Conservation (phyloP, 345 rosid genomes). For the Kandelia obovata region DNA sequence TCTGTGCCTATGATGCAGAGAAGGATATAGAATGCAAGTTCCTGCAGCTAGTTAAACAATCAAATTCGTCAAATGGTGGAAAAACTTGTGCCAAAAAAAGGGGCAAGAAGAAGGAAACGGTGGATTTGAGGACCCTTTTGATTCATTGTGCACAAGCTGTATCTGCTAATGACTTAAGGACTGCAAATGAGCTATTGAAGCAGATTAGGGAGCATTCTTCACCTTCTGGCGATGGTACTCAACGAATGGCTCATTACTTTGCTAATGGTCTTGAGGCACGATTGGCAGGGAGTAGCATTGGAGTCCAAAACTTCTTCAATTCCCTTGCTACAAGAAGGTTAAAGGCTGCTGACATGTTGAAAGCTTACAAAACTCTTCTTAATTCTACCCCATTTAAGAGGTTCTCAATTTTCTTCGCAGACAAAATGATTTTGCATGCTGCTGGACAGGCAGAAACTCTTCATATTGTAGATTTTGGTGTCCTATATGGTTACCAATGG, state of each 20-base stretch:
- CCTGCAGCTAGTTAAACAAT: slow-evolving; percentile 27
- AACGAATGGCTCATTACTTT: slow-evolving; percentile 24
- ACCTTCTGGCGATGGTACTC: slow-evolving; percentile 20
- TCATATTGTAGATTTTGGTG: slow-evolving; percentile 90
- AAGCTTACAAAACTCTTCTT: slow-evolving; percentile 70
- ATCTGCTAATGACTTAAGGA: slow-evolving; percentile 20
- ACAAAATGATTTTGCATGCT: slow-evolving; percentile 44
- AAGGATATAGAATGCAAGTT: slow-evolving; percentile 13
- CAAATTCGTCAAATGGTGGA: slow-evolving; percentile 43
- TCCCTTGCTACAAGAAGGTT: slow-evolving; percentile 56
- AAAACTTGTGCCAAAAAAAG: slow-evolving; percentile 47
- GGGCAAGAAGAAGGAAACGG: slow-evolving; percentile 56
- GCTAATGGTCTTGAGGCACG: slow-evolving; percentile 32
- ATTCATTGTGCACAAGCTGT: slow-evolving; percentile 69
- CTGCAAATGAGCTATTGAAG: slow-evolving; percentile 20
- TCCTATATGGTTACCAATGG: slow-evolving; percentile 92
- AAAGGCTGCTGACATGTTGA: slow-evolving; percentile 68
- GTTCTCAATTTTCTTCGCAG: slow-evolving; percentile 54
- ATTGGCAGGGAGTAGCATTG: slow-evolving; percentile 45
- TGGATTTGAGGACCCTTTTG: slow-evolving; percentile 76
- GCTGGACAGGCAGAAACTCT: slow-evolving; percentile 50
- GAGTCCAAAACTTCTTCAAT: slow-evolving; percentile 57
- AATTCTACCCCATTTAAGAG: slow-evolving; percentile 82
- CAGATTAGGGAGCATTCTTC: slow-evolving; percentile 22
- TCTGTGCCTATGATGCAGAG: background rate